These are phyloP conservation scores for Pneumocystis wakefieldiae DNA, from an alignment of 1,139 yeast species.

Conservation along the genomic window DNA sequence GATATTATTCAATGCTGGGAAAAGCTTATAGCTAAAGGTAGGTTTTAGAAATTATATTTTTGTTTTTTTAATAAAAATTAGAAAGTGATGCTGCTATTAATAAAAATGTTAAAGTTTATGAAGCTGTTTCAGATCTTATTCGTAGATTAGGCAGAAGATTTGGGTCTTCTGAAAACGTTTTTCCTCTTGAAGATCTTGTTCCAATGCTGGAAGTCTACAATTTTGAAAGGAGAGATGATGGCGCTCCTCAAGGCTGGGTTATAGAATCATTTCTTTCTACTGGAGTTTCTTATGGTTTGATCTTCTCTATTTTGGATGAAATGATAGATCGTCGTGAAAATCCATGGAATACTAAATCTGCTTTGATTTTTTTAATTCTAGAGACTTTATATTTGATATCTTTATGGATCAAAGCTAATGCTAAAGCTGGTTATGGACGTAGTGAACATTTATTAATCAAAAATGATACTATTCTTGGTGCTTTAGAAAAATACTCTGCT, in stretches of 20 bases:
- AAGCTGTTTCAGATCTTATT: constrained; percentile 28
- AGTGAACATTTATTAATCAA: not conserved
- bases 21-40: constrained; percentile 19
- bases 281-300: constrained; percentile 58
- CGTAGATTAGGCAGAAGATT: constrained; percentile 36
- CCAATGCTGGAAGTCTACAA: constrained; percentile 35
- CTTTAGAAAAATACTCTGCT: not conserved
- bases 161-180: constrained; percentile 51
- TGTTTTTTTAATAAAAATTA: constrained; percentile 22
- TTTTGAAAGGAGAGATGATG: constrained; percentile 26
- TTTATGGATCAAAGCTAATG: constrained; percentile 4
- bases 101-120: constrained; percentile 23
- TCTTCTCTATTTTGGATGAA: constrained; percentile 53
- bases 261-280: constrained; percentile 60
- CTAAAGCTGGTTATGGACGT: constrained; percentile 5
- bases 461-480: not conserved
- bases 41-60: constrained; percentile 14
- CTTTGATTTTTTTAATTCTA: constrained; percentile 5
- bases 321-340: constrained; percentile 38
- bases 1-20: constrained; percentile 28
- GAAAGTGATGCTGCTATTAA: constrained; percentile 22
- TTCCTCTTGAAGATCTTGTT: constrained; percentile 61
- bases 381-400: constrained; percentile 2
- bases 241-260: constrained; percentile 37
- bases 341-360: constrained; percentile 18